These are phyloP conservation scores for Penicillium hesseltinei DNA, from an alignment of 2,329 filamentous ascomycete species.

Conservation along the genomic window DNA sequence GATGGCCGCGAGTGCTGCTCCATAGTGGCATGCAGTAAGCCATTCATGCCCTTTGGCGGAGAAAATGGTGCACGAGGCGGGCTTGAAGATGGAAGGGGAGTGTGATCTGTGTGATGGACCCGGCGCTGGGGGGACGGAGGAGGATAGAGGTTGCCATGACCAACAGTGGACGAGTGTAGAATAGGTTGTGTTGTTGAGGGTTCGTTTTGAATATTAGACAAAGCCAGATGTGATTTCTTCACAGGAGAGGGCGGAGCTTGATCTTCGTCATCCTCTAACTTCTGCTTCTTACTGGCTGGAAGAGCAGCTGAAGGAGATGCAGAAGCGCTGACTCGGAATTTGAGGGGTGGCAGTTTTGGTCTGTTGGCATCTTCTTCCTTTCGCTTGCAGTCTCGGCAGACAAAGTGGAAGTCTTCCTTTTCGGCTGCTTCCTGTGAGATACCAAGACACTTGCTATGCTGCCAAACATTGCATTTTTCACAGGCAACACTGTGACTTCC, in stretches of 20 bases:
- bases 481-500: conserved; percentile 92
- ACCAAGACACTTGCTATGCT: conserved; percentile 88
- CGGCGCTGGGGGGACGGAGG: conserved; percentile 33
- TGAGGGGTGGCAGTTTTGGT: conserved; percentile 62
- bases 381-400: conserved; percentile 75
- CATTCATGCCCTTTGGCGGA: conserved; percentile 33
- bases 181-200: conserved; percentile 21
- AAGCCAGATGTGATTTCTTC: conserved; percentile 23
- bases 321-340: conserved; percentile 55
- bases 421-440: conserved; percentile 78
- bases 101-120: conserved; percentile 22
- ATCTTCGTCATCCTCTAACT: conserved; percentile 17
- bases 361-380: conserved; percentile 62
- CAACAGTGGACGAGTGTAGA: conserved; percentile 11
- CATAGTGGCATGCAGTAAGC: conserved; percentile 24
- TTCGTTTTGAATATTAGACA: conserved; percentile 23
- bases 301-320: conserved; percentile 43
- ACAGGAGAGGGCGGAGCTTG: conserved; percentile 24
- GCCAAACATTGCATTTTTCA: conserved; percentile 92
- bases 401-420: conserved; percentile 78
- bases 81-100: conserved; percentile 23
- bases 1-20: conserved; percentile 24
- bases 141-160: conserved; percentile 17
- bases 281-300: conserved; percentile 21
- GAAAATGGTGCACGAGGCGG: conserved; percentile 34